phyloP scores from a whole-genome alignment of 495 filamentous ascomycete species.

The Xylaria nigripes region DNA sequence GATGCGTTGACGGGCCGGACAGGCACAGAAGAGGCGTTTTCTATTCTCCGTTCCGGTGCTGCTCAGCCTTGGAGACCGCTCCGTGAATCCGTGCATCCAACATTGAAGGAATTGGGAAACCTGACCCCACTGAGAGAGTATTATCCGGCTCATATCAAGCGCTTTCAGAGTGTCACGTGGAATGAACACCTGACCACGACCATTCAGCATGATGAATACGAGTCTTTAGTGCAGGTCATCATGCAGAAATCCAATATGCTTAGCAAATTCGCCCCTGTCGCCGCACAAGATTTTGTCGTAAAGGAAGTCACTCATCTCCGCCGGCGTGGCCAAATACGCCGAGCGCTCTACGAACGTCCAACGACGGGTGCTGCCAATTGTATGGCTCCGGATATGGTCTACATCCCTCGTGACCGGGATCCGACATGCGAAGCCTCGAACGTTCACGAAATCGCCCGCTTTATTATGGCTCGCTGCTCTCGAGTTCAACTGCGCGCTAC shows the following conservation, averaged over 20 bases:
- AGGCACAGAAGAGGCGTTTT: constrained; percentile 52
- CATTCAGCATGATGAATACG: constrained; percentile 49
- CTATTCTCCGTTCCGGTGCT: constrained; percentile 42
- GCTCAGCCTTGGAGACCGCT: constrained; percentile 34
- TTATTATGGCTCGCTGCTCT: constrained; percentile 22
- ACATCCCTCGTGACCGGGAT: constrained; percentile 18
- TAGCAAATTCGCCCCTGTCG: constrained; percentile 19
- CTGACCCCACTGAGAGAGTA: constrained; percentile 46
- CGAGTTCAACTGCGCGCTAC: constrained; percentile 15
- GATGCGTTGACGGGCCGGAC: constrained; percentile 51
- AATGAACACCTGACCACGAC: constrained; percentile 32
- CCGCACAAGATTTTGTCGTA: background rate
- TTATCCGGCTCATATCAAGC: constrained; percentile 45
- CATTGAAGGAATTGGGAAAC: background rate
- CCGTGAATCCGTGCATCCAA: constrained; percentile 25
- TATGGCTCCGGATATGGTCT: constrained; percentile 2
- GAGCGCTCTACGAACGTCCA: constrained; percentile 33
- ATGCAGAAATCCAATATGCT: constrained; percentile 30
- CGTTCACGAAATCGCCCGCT: constrained; percentile 25
- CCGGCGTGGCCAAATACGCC: constrained; percentile 28
- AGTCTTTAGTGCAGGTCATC: constrained; percentile 34
- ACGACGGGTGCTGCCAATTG: constrained; percentile 8
- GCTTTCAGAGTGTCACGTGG: constrained; percentile 47
- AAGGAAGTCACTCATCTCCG: constrained; percentile 21
- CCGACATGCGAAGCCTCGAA: constrained; percentile 6